Evolutionary conservation across 73 alveolate species (phyloP), one percentile per base, ranked within the genome.

Genomic region (Tetrahymena thermophila): DNA sequence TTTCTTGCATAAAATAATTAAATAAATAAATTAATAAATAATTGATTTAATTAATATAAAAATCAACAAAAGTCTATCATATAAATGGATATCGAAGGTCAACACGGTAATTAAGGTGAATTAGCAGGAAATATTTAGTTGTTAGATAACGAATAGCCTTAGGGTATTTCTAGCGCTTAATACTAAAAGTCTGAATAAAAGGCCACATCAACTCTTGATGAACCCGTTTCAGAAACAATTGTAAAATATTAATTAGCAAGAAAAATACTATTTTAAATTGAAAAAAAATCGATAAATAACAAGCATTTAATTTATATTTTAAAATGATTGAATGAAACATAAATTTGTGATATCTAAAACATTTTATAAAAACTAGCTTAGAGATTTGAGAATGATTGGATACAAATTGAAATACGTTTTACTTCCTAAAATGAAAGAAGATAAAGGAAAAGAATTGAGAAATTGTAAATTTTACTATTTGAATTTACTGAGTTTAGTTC

Each of bases 361-460:
- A 37, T 85, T 28, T 23, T 85, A 43, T 85, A 95, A 37, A 25
- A 4, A n/a, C n/a, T 42, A 95, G 97, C 95, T 95, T 34, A 96
- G 99, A 96, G 99, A 98, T 96, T 94, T 98, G 95, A 96, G 96
- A 44, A 95, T 95, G 98, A 98, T 98, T 85, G 98, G 98, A 96
- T 94, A 95, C 84, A 98, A 98, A 96, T 97, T 98, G 94, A 98
- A 97, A 95, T 98, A 97, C 85, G 99, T 98, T 21, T 57, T 95
- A 23, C 85, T 95, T 37, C 97, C 97, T 28, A 97, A 96, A 93
- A 96, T 95, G 55, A 94, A 97, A 35, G 96, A 94, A 40, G 98
- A 98, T 40, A 97, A 96, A 57, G 98, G 96, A 83, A 97, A 95
- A 93, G 99, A 98, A 95, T 97, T 98, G 23, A 97, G 98, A 85